Base-by-base conservation (phyloP, 768 basidiomycete genomes). In the Boletus pseudopeckii region DNA sequence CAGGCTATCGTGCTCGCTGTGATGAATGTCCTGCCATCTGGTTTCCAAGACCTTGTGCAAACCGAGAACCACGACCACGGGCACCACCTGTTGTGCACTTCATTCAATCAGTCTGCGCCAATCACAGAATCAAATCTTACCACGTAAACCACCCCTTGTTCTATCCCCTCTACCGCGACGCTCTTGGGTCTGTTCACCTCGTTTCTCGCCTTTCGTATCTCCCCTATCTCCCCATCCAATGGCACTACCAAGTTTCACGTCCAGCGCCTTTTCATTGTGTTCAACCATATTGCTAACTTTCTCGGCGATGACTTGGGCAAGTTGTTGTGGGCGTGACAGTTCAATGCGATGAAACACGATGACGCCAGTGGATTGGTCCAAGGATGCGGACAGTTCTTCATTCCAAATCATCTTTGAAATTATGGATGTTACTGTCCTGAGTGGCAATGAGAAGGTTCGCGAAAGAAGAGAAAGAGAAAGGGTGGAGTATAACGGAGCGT, bases 351-450 rank as follows among this genome's bases (percentile, higher is more conserved):
- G 92, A 78, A 98, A 94, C 43, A 96, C 86, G 52, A 99, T 81
- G 40, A 96, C 93, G 36, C 85, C 88, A 22, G 86, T 86, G 17
- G 91, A 86, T 67, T 91, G 92, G 69, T 98, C 97, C 50, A 98
- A 78, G 15, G 94, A 95, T 3, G 96, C 97, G 1, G 88, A 79
- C 11, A 99, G 77, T 66, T 98, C 94, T 64, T 98, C 97, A 64
- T 81, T 92, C 92, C 95, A 98, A 63, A 98, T 97, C 97, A 99
- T 98, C 72, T 94, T 92, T 26, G 92, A 95, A 38, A 98, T 90
- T 60, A 97, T 84, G 24, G 67, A 70, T 1, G 88, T 92, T 5
- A 98, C 92, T 5, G 85, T 75, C 39, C 88, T 82, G 45, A 86
- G 72, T 4, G 95, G 81, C 30, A 98, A 77, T 9, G 85, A 86